phyloP scores from a whole-genome alignment of 108 stramenopile genomes.

The Fragilaria crotonensis region DNA sequence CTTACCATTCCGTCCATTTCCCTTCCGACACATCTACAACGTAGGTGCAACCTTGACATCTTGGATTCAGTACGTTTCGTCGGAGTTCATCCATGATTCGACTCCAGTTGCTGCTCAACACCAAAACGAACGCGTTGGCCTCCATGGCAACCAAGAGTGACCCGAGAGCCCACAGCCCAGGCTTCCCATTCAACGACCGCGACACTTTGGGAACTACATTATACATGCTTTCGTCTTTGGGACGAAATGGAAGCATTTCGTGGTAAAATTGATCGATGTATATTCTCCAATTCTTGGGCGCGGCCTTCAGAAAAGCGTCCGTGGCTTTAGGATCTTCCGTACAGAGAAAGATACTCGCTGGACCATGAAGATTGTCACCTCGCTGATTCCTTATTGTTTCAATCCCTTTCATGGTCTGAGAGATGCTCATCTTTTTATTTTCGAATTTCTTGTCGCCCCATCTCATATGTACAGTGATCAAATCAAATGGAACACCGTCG shows the following conservation, averaged over 20 bases:
- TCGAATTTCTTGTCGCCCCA: slow-evolving; percentile 49
- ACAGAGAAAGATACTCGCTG: slow-evolving; percentile 21
- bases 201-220: slow-evolving; percentile 1
- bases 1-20: slow-evolving; percentile 7
- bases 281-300: slow-evolving; percentile 28
- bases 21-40: slow-evolving; percentile 15
- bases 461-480: slow-evolving; percentile 62
- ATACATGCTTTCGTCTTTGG: not conserved
- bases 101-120: slow-evolving; percentile 54
- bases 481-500: slow-evolving; percentile 14
- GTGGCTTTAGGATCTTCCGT: slow-evolving; percentile 47
- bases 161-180: slow-evolving; percentile 32
- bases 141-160: slow-evolving; percentile 50
- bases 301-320: slow-evolving; percentile 13
- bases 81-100: slow-evolving; percentile 44
- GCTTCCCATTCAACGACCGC: slow-evolving; percentile 9
- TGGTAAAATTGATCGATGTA: slow-evolving; percentile 28
- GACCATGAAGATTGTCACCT: not conserved
- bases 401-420: not conserved
- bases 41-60: slow-evolving; percentile 33
- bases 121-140: slow-evolving; percentile 48
- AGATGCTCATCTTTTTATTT: slow-evolving; percentile 1
- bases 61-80: slow-evolving; percentile 27
- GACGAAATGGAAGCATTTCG: slow-evolving; percentile 12
- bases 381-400: not conserved